These are phyloP conservation scores for Entophlyctis luteolus DNA, from an alignment of 192 early-diverging fungal genomes.

Conservation along the genomic window DNA sequence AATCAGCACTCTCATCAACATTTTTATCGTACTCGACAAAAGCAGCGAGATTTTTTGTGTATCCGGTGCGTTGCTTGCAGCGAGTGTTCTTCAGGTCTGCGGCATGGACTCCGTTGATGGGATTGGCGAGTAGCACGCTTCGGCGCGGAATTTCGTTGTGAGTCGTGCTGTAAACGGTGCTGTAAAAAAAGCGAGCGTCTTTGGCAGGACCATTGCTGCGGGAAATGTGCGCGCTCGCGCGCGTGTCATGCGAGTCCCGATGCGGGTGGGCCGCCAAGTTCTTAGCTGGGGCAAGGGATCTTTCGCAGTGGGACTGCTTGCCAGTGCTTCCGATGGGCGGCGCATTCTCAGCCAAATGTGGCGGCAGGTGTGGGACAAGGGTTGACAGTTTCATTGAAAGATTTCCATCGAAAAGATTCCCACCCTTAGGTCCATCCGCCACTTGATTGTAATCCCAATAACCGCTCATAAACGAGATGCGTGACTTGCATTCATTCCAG, in stretches of 20 bases:
- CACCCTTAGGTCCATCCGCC: too few relatives aligned
- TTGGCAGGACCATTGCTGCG: constrained; percentile 30
- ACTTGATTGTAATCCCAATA: too few relatives aligned
- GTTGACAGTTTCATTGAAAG: too few relatives aligned
- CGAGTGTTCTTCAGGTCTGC: neutral
- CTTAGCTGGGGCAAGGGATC: neutral
- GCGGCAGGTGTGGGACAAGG: too few relatives aligned
- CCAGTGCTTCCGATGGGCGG: too few relatives aligned
- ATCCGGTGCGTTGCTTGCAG: constrained; percentile 40
- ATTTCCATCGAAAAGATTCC: too few relatives aligned
- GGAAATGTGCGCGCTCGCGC: constrained; percentile 19
- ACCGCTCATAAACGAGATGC: too few relatives aligned
- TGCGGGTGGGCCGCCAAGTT: neutral
- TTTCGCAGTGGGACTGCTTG: neutral
- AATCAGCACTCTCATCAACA: constrained; percentile 42
- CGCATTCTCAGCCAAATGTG: neutral
- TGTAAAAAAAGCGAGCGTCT: constrained; percentile 39
- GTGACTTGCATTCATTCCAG: too few relatives aligned
- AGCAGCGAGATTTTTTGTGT: constrained; percentile 39
- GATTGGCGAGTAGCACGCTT: neutral
- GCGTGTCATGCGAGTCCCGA: constrained; percentile 28
- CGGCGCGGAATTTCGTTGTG: constrained; percentile 24
- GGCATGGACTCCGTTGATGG: constrained; percentile 23
- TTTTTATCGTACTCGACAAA: constrained; percentile 43
- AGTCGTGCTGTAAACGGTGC: constrained; percentile 40